phyloP scores from a whole-genome alignment of 2,329 filamentous ascomycete species.

The Colletotrichum sp. region DNA sequence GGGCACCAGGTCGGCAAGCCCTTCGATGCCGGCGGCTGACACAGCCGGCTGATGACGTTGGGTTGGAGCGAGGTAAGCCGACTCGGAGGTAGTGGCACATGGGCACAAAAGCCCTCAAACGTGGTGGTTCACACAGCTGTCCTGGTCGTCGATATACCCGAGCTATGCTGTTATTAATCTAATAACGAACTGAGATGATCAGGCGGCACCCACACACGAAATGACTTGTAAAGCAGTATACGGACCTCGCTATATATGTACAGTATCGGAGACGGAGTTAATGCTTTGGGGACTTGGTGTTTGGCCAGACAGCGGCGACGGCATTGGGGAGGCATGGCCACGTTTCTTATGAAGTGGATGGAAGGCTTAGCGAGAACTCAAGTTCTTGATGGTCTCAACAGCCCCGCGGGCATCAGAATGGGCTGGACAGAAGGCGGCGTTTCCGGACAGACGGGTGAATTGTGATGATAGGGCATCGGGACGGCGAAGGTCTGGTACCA shows the following conservation, averaged over 20 bases:
- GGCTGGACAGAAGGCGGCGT: constrained; percentile 12
- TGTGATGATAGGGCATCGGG: constrained; percentile 9
- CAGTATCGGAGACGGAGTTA: constrained; percentile 20
- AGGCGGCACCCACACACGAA: background rate
- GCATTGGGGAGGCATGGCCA: background rate
- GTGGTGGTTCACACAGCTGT: background rate
- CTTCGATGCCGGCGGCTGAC: constrained; percentile 34
- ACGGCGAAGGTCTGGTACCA: background rate
- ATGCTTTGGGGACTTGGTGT: constrained; percentile 11
- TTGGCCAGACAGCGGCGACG: background rate
- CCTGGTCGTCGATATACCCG: constrained; percentile 18
- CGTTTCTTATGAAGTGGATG: constrained; percentile 1
- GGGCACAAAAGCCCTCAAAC: background rate
- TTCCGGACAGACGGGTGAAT: constrained; percentile 3
- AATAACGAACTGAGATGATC: background rate
- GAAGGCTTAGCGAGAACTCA: background rate
- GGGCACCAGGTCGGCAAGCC: constrained; percentile 49
- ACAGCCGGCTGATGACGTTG: constrained; percentile 26
- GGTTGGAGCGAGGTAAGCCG: background rate
- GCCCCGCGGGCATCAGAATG: background rate
- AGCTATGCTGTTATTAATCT: constrained; percentile 9
- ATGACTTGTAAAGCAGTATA: constrained; percentile 18
- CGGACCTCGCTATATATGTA: constrained; percentile 20
- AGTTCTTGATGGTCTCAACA: constrained; percentile 1
- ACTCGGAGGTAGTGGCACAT: background rate